Evolutionary conservation across 768 basidiomycete species (phyloP).

Genomic region (Cubamyces lactineus): DNA sequence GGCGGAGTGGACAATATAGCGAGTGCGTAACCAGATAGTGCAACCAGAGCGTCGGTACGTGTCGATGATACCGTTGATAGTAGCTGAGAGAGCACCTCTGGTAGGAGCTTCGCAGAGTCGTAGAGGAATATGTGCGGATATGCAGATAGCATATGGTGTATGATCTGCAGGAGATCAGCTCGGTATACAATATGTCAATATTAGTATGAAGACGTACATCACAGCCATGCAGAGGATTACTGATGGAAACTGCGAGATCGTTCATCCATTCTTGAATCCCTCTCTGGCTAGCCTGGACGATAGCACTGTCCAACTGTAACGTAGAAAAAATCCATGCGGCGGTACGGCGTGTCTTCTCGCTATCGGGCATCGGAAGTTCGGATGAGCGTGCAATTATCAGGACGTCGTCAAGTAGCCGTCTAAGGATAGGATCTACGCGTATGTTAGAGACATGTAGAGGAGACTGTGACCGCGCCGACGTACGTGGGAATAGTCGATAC

Average conservation of each 20-base stretch:
- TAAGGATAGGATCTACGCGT: slow-evolving; percentile 38
- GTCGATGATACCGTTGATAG: neutral
- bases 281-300: neutral
- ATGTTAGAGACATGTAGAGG: slow-evolving; percentile 35
- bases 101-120: neutral
- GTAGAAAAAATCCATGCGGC: slow-evolving; percentile 53
- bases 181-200: too few relatives aligned
- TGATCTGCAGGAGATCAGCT: neutral
- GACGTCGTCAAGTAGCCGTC: slow-evolving; percentile 47
- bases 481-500: slow-evolving; percentile 53
- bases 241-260: neutral
- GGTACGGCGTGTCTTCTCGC: slow-evolving; percentile 49
- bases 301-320: slow-evolving; percentile 48
- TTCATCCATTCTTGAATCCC: neutral
- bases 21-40: slow-evolving; percentile 13
- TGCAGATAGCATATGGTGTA: slow-evolving; percentile 7
- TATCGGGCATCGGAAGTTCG: slow-evolving; percentile 42
- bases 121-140: slow-evolving; percentile 18
- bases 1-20: neutral
- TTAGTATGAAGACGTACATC: neutral
- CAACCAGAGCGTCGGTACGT: slow-evolving; percentile 7
- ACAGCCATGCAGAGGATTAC: neutral
- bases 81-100: neutral
- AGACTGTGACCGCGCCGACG: slow-evolving; percentile 16
- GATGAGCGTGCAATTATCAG: slow-evolving; percentile 45